Base-by-base conservation (phyloP, 2,329 filamentous ascomycete species). In the Metarhizium guizhouense region DNA sequence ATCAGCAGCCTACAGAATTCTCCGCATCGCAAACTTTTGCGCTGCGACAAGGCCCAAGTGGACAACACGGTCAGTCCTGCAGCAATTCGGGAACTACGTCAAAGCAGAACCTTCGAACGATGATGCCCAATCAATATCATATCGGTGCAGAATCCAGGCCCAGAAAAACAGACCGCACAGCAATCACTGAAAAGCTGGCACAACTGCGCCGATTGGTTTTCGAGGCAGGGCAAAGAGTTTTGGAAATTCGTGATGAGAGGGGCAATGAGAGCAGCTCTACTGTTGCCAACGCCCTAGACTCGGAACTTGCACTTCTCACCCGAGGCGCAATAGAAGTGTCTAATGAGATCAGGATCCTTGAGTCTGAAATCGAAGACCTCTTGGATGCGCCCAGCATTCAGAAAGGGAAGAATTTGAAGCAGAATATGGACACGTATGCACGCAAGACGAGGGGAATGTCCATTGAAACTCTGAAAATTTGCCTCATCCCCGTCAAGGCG, bases 401-500 rank as follows among this genome's bases (percentile, higher is more conserved):
- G 8, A 60, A 40, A 29, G 52, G 51, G 6, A 64, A 65, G 5
- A 45, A 52, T 8, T 54, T 60, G 16, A 64, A 62, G 30, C 65
- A 62, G 13, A 61, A 59, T 8, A 74, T 77, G 52, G 73, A 68
- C 40, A 76, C 81, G 16, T 87, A 86, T 63, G 68, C 82, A 45
- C 76, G 81, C 36, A 68, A 73, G 3, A 84, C 81, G 1, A 75
- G 84, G 60, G 84, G 84, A 1, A 68, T 86, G 13, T 70, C 77
- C 2, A 72, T 87, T 1, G 68, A 79, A 52, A 74, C 73, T 2
- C 71, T 87, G 18, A 74, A 74, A 54, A 73, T 86, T 30, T 74
- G 84, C 61, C 73, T 84, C 36, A 76, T 87, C 38, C 84, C 84
- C 0, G 73, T 84, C 61, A 83, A 80, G 64, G 74, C 82, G 2